Evolutionary conservation across 2,329 filamentous ascomycete genomes (phyloP), one percentile per base, ranked within the genome.

Genomic region (Paramyrothecium sp.): DNA sequence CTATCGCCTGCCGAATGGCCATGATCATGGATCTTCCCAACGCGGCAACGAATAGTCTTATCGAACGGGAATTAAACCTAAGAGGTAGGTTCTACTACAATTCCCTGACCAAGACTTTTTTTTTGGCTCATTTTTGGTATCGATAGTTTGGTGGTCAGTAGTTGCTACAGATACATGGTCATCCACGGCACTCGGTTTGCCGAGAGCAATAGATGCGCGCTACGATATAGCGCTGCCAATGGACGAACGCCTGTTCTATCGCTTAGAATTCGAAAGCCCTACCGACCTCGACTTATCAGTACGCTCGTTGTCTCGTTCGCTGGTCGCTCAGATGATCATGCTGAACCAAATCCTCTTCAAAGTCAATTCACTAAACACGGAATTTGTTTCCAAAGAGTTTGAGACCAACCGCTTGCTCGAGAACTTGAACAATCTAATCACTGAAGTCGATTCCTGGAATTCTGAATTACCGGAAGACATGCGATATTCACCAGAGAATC

Each of bases 401-500:
- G 21, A 50, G 8, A 41, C 47, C 20, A 62, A 75, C 41, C 76
- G 76, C 53, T 55, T 67, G 44, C 63, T 65, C 19, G 60, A 63
- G n/a, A 60, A 67, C 2, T 67, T 76, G 13, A 65, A 67, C 4
- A 23, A 57, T 3, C 64, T 78, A 7, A 70, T 72, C 2, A 51
- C 59, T 5, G n/a, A 16, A 44, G 13, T 44, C 38, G 38, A 44
- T 16, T 16, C 13, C 5, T 44, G 38, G 38, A 7, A 62, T 70
- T 49, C 65, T 78, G 13, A 67, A 76, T 66, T 78, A 1, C 75
- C 75, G 1, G 52, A 59, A 1, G 62, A 67, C 44, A 70, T 78
- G 51, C 68, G 65, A 23, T 72, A 78, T 54, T 77, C 70, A 0
- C 67, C 66, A 1, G 68, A 67, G 22, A 81, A 79, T 55, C 64